Evolutionary conservation across 2,329 filamentous ascomycete species (phyloP), one percentile per base, ranked within the genome.

Genomic region (Penicillium sclerotiorum): DNA sequence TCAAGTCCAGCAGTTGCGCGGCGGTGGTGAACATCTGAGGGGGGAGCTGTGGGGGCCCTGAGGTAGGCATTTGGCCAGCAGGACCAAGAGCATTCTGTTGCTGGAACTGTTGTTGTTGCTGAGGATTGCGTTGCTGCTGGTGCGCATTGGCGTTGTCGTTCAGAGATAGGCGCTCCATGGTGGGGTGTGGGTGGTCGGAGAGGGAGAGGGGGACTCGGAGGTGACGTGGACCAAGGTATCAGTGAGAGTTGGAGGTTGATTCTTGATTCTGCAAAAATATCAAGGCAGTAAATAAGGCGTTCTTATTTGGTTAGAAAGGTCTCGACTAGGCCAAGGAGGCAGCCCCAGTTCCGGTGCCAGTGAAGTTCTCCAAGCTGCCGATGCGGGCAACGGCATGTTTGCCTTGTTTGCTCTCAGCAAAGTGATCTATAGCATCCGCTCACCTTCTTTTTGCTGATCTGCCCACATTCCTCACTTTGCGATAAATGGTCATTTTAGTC

Each of bases 21-120:
- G 94, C 94, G 25, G 94, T 99, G 15, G 94, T 95, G 76, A 99
- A 99, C 88, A 97, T 96, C 78, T 99, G 93, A 52, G 92, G 92
- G 12, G 76, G 76, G 48, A 79, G 65, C 59, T 79, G 76, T 18
- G 76, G 75, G 13, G 73, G 70, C 3, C 74, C 75, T 38, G 32
- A 21, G 12, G 43, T 46, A 28, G 43, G 43, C 32, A 20, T 21
- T 28, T 38, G 43, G 17, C 43, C 43, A 20, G 57, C 52, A 22
- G 60, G 60, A 12, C 65, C 67, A 30, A 68, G 59, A 36, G 55
- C 55, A 56, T 68, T 64, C 42, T 68, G 63, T 40, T 59, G 56
- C 13, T 61, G 48, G 13, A 58, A 60, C 40, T 63, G 61, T 41
- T 64, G 66, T 13, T 64, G 63, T 39, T 59, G 55, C 41, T 64